These are phyloP conservation scores for Austroboletus eburneus DNA, from an alignment of 768 basidiomycete species.

Conservation along the genomic window DNA sequence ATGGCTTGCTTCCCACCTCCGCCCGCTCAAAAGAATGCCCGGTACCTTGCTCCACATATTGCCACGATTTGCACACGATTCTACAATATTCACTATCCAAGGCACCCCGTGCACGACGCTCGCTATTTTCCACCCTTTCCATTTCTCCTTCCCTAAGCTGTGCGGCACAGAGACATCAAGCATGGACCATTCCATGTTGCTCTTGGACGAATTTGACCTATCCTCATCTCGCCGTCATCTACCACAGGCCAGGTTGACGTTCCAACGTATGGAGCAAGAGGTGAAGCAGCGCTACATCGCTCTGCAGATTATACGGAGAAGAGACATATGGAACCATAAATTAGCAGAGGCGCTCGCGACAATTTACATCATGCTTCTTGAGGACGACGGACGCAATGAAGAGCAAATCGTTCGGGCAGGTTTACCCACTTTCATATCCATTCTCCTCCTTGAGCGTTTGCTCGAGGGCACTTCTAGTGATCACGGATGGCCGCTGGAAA, in stretches of 20 bases:
- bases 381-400: slow-evolving; percentile 48
- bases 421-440: slow-evolving; percentile 37
- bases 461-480: slow-evolving; percentile 36
- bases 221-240: slow-evolving; percentile 40
- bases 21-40: slow-evolving; percentile 29
- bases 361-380: slow-evolving; percentile 55
- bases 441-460: slow-evolving; percentile 38
- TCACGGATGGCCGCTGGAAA: slow-evolving; percentile 48
- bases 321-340: slow-evolving; percentile 32
- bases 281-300: slow-evolving; percentile 41
- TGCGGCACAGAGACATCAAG: slow-evolving; percentile 22
- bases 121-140: slow-evolving; percentile 27
- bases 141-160: slow-evolving; percentile 33
- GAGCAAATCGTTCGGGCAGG: slow-evolving; percentile 44
- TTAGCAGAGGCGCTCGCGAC: slow-evolving; percentile 47
- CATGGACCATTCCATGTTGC: slow-evolving; percentile 33
- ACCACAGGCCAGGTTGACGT: slow-evolving; percentile 19
- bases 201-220: slow-evolving; percentile 48
- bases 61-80: slow-evolving; percentile 34
- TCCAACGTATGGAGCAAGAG: slow-evolving; percentile 39
- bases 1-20: slow-evolving; percentile 14
- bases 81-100: slow-evolving; percentile 30
- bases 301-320: slow-evolving; percentile 42
- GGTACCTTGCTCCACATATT: slow-evolving; percentile 29
- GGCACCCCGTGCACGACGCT: slow-evolving; percentile 33